These are phyloP conservation scores for Parascedosporium putredinis DNA, from an alignment of 2,329 filamentous ascomycete genomes.

Conservation along the genomic window DNA sequence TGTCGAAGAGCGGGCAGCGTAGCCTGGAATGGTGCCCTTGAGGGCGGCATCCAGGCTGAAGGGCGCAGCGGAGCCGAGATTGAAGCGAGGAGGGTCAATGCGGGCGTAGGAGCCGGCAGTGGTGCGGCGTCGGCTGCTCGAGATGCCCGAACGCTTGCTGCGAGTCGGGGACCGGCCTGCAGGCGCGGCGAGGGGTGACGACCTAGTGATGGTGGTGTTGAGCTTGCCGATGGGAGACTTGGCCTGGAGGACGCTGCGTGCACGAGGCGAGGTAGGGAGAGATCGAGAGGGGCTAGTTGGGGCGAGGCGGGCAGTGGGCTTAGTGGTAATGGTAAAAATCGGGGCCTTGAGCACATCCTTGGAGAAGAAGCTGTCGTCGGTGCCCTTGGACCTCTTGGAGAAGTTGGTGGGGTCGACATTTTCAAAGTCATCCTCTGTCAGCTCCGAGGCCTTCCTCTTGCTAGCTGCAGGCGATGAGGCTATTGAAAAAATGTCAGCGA, in stretches of 20 bases:
- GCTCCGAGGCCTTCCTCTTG: slow-evolving; percentile 49
- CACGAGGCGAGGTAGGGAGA: slow-evolving; percentile 22
- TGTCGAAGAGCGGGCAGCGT: slow-evolving; percentile 32
- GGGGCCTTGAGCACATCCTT: slow-evolving; percentile 38
- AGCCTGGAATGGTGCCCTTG: slow-evolving; percentile 60
- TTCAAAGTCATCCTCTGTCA: slow-evolving; percentile 40
- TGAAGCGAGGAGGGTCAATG: slow-evolving; percentile 58
- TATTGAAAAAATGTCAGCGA: slow-evolving; percentile 20
- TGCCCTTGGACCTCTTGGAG: slow-evolving; percentile 49
- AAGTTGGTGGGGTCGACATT: slow-evolving; percentile 50
- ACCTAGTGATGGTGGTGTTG: slow-evolving; percentile 32
- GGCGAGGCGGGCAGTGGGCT: slow-evolving; percentile 23
- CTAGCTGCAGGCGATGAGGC: slow-evolving; percentile 22
- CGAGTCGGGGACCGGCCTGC: slow-evolving; percentile 74
- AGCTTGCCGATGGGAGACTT: slow-evolving; percentile 40
- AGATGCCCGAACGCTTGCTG: slow-evolving; percentile 56
- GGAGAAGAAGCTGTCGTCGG: slow-evolving; percentile 25
- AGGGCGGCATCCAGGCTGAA: slow-evolving; percentile 82
- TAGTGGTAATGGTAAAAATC: slow-evolving; percentile 32
- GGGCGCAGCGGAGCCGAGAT: slow-evolving; percentile 43
- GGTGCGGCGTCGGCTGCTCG: slow-evolving; percentile 47
- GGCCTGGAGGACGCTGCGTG: slow-evolving; percentile 37
- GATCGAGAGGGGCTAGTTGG: slow-evolving; percentile 22
- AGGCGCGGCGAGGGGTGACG: slow-evolving; percentile 52
- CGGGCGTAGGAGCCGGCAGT: slow-evolving; percentile 54